Evolutionary conservation across 140 eudicot species (phyloP).

Genomic region (Cichorium intybus): DNA sequence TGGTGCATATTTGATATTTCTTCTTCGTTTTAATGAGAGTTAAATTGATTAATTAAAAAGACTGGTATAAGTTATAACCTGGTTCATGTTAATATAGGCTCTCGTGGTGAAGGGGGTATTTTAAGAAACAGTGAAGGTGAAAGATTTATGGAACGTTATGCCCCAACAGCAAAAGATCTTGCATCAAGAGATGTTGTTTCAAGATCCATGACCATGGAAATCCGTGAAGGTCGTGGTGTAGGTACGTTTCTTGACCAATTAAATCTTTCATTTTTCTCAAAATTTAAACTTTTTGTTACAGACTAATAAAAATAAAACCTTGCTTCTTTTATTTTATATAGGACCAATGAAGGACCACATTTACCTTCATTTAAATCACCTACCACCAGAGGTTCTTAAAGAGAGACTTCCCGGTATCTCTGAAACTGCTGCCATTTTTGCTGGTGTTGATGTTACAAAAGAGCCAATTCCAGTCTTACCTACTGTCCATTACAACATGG

Average conservation of each 20-base stretch:
- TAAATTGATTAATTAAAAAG: constrained; percentile 2
- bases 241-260: constrained; percentile 49
- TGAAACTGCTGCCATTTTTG: constrained; percentile 98
- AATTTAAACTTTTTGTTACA: not conserved
- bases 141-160: constrained; percentile 71
- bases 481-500: constrained; percentile 98
- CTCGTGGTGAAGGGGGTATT: constrained; percentile 87
- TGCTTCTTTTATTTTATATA: constrained; percentile 20
- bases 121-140: constrained; percentile 82
- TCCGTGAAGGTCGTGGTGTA: constrained; percentile 92
- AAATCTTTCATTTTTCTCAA: not conserved
- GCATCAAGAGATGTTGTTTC: constrained; percentile 88
- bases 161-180: constrained; percentile 67
- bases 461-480: constrained; percentile 99
- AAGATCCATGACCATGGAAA: constrained; percentile 90
- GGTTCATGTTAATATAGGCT: constrained; percentile 34
- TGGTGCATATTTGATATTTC: not conserved
- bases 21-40: not conserved
- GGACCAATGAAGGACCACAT: constrained; percentile 84
- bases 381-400: constrained; percentile 87
- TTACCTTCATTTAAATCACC: constrained; percentile 71
- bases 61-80: constrained; percentile 14
- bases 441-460: constrained; percentile 98
- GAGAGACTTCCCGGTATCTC: constrained; percentile 99
- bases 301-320: not conserved